Conservation (phyloP, 305 asterid genomes). For the Petunia hybrid region DNA sequence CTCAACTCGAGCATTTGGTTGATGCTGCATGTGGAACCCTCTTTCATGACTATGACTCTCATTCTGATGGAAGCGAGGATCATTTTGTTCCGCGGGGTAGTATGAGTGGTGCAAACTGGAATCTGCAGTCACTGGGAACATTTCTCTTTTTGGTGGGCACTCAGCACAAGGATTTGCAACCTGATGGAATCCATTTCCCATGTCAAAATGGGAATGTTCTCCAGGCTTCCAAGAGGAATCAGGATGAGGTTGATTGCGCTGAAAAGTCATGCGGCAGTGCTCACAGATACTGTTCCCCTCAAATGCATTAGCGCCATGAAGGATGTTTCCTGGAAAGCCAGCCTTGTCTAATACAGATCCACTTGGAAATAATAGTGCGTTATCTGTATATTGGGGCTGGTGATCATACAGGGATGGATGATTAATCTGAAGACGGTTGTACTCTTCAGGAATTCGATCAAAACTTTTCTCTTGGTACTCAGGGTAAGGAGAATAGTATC, state of each 20-base stretch:
- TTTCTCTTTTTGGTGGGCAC: constrained; percentile 75
- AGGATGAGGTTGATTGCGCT: constrained; percentile 64
- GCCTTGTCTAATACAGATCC: constrained; percentile 58
- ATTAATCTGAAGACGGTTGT: constrained; percentile 54
- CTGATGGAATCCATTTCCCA: constrained; percentile 74
- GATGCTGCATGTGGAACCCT: constrained; percentile 76
- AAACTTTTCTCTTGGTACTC: constrained; percentile 58
- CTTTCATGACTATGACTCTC: constrained; percentile 71
- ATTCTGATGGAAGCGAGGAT: constrained; percentile 59
- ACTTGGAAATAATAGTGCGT: constrained; percentile 56
- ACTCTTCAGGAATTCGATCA: constrained; percentile 70
- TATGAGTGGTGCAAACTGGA: constrained; percentile 60
- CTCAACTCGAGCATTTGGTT: constrained; percentile 62
- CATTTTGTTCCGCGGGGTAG: constrained; percentile 66
- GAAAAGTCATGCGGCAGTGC: constrained; percentile 64
- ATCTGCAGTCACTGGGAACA: constrained; percentile 59
- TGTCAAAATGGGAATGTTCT: constrained; percentile 61
- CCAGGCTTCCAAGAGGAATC: constrained; percentile 67
- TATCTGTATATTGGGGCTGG: constrained; percentile 68
- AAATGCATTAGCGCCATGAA: constrained; percentile 58
- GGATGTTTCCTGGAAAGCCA: constrained; percentile 80
- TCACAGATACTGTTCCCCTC: constrained; percentile 75
- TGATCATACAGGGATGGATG: constrained; percentile 64
- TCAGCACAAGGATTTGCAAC: constrained; percentile 65
- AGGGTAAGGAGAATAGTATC: constrained; percentile 62